Percentiles rank a stretch among this genome's conserved stretches.
These are phyloP conservation scores for Coriaria nepalensis DNA, from an alignment of 306 rosid species.

Conservation along the genomic window DNA sequence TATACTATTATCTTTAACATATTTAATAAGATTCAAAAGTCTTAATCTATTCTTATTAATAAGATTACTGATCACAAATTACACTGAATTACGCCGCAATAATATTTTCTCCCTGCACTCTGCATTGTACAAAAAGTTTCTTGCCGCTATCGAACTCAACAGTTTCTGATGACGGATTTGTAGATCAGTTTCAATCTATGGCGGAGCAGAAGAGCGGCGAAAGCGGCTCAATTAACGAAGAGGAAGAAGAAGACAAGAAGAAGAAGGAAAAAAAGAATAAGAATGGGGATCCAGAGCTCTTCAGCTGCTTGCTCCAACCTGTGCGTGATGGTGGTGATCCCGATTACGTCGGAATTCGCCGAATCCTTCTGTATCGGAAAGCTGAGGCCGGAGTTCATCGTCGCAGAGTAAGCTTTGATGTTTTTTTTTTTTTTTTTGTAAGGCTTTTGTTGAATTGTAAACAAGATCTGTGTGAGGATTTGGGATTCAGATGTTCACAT, in stretches of 20 bases:
- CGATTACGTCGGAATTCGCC: constrained; percentile 57
- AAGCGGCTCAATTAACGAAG: constrained; percentile 17
- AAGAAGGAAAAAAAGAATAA: constrained; percentile 13
- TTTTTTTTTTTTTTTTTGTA: not conserved
- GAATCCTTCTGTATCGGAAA: constrained; percentile 61
- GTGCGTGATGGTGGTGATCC: constrained; percentile 36
- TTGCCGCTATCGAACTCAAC: too few species aligned
- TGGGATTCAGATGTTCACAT: not conserved
- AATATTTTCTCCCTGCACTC: too few species aligned
- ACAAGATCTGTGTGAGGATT: not conserved
- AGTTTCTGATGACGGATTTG: too few species aligned
- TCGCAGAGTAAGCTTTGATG: constrained; percentile 43
- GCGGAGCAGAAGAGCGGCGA: constrained; percentile 26
- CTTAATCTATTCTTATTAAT: too few species aligned
- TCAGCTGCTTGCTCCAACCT: constrained; percentile 75
- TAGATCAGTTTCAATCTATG: constrained; percentile 20
- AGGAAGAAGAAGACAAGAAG: constrained; percentile 5
- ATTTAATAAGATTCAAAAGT: too few species aligned
- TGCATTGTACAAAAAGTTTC: too few species aligned
- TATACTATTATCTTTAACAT: too few species aligned
- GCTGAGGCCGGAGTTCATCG: constrained; percentile 44
- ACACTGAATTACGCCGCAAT: too few species aligned
- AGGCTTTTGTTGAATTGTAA: not conserved
- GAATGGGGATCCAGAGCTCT: constrained; percentile 46
- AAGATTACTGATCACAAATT: too few species aligned